Evolutionary conservation across 768 basidiomycete genomes (phyloP).

Genomic region (Sarcodon aspratus): DNA sequence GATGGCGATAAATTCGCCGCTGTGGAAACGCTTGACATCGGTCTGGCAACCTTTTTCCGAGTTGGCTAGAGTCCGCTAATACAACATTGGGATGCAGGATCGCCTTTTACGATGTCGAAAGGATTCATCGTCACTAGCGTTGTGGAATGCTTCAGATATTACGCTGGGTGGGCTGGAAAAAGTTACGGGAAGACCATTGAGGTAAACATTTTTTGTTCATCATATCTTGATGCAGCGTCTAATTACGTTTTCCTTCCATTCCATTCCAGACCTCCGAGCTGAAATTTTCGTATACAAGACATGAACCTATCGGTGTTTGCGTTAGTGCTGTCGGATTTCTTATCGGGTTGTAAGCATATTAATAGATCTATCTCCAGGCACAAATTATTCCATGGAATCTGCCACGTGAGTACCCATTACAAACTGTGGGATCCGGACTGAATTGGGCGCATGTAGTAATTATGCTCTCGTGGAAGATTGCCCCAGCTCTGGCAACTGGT

Average conservation of each 20-base stretch:
- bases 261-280: constrained; percentile 36
- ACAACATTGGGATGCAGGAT: no score
- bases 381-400: constrained; percentile 66
- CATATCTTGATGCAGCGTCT: background rate
- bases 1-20: constrained; percentile 29
- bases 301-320: constrained; percentile 52
- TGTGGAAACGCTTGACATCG: constrained; percentile 30
- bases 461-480: constrained; percentile 70
- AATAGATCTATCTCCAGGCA: constrained; percentile 1
- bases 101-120: no score
- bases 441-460: constrained; percentile 19
- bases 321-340: constrained; percentile 6
- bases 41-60: no score
- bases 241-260: background rate
- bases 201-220: background rate
- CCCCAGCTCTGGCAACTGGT: constrained; percentile 67
- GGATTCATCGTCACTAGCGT: no score
- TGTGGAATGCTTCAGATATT: constrained; percentile 23
- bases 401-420: constrained; percentile 25
- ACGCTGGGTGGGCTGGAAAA: constrained; percentile 58
- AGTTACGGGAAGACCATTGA: constrained; percentile 24
- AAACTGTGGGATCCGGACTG: background rate
- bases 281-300: constrained; percentile 58
- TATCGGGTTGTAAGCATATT: no score
- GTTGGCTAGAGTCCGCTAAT: no score